phyloP scores from a whole-genome alignment of 2,329 filamentous ascomycete species.

The Waltergamsia citrina region DNA sequence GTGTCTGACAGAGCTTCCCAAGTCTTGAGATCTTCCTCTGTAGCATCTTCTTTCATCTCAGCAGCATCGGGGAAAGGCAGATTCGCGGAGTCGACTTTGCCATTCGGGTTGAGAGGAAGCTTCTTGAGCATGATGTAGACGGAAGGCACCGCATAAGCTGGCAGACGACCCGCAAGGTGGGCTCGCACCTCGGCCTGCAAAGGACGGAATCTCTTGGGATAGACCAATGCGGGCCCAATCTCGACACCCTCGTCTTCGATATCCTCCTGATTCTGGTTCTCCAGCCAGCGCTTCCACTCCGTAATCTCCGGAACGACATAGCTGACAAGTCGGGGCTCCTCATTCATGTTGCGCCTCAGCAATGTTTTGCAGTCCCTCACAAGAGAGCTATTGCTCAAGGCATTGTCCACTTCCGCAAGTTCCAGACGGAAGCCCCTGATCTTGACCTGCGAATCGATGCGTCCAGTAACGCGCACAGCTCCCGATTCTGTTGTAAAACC shows the following conservation, averaged over 20 bases:
- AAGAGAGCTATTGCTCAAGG: constrained; percentile 64
- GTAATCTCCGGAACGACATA: constrained; percentile 79
- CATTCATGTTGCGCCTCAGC: constrained; percentile 41
- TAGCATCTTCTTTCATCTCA: constrained; percentile 39
- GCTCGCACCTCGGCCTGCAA: constrained; percentile 47
- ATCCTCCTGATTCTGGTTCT: constrained; percentile 43
- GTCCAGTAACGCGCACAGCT: constrained; percentile 68
- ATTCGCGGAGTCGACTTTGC: constrained; percentile 70
- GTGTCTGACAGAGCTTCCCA: constrained; percentile 32
- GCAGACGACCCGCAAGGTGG: constrained; percentile 54
- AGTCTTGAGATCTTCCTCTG: constrained; percentile 33
- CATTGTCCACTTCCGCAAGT: constrained; percentile 82
- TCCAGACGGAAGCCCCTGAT: constrained; percentile 95
- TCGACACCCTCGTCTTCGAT: constrained; percentile 40
- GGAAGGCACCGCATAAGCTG: constrained; percentile 22
- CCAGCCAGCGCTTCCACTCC: constrained; percentile 61
- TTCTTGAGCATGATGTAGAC: constrained; percentile 23
- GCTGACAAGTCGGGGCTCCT: constrained; percentile 71
- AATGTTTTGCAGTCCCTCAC: constrained; percentile 81
- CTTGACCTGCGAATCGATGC: constrained; percentile 86
- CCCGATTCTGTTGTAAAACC: constrained; percentile 60
- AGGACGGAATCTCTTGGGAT: constrained; percentile 31
- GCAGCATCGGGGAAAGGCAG: constrained; percentile 72
- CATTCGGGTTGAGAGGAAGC: constrained; percentile 66
- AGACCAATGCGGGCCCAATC: constrained; percentile 32